Conservation (phyloP, 257 asterid genomes). For the Solanum pennellii region DNA sequence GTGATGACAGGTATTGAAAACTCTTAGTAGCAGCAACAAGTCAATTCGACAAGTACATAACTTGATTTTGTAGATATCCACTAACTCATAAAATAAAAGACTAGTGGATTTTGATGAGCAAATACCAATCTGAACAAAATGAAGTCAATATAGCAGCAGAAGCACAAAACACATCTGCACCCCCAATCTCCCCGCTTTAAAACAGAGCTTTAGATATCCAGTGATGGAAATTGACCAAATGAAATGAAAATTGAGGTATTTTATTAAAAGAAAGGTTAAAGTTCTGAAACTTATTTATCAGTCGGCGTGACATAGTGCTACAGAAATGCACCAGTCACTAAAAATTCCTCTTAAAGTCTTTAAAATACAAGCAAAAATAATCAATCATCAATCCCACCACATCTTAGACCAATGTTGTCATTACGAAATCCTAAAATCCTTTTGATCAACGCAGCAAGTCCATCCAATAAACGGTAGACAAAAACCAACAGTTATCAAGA, state of each 20-base stretch:
- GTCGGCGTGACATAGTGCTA: too few relatives aligned
- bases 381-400: not conserved
- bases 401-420: constrained; percentile 9
- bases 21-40: constrained; percentile 58
- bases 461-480: not conserved
- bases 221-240: not conserved
- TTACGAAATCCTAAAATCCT: not conserved
- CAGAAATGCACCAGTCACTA: not conserved
- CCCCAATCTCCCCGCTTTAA: not conserved
- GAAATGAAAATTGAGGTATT: not conserved
- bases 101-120: not conserved
- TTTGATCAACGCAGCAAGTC: constrained; percentile 4
- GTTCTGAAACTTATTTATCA: too few relatives aligned
- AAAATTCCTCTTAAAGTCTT: not conserved
- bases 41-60: constrained; percentile 45
- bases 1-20: constrained; percentile 41
- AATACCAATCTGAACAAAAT: not conserved
- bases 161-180: not conserved
- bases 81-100: not conserved
- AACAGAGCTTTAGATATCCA: not conserved
- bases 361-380: not conserved
- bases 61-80: constrained; percentile 33
- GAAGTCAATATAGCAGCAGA: not conserved
- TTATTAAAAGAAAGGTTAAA: not conserved
- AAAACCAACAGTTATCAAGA: constrained; percentile 13